A percentile compares a stretch with the other conserved stretches of the same genome.
Conservation (phyloP, 768 basidiomycete species). For the Agaricus sinodeliciosus region DNA sequence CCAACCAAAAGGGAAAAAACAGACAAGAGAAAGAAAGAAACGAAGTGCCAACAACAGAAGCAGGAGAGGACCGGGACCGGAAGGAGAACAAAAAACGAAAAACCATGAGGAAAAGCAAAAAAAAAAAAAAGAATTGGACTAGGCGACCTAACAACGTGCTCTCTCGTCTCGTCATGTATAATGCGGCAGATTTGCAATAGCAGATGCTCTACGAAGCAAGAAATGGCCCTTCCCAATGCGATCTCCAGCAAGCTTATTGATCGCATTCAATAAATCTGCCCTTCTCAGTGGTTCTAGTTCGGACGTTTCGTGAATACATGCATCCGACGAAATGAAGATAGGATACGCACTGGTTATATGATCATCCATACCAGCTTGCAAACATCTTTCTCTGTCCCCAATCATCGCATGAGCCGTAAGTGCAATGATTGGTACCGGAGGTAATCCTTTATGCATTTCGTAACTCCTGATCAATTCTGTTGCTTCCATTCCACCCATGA, state of each 20-base stretch:
- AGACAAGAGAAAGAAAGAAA: neutral
- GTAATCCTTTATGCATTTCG: slow-evolving; percentile 65
- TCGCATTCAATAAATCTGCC: slow-evolving; percentile 73
- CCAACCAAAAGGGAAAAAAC: neutral
- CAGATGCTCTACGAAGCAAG: slow-evolving; percentile 24
- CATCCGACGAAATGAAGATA: neutral
- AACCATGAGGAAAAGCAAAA: neutral
- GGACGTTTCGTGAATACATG: slow-evolving; percentile 5
- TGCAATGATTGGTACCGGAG: slow-evolving; percentile 88
- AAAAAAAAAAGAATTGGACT: neutral
- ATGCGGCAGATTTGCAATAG: slow-evolving; percentile 15
- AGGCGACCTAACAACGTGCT: neutral
- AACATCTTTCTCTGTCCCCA: slow-evolving; percentile 50
- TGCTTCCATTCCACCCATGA: slow-evolving; percentile 98
- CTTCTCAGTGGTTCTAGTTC: slow-evolving; percentile 69
- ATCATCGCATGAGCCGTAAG: slow-evolving; percentile 98
- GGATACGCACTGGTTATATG: slow-evolving; percentile 68
- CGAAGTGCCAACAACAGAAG: neutral
- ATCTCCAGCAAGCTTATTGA: slow-evolving; percentile 73
- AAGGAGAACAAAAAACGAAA: neutral
- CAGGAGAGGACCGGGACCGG: neutral
- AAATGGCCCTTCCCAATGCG: slow-evolving; percentile 36
- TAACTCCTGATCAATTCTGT: slow-evolving; percentile 86
- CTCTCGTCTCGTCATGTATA: slow-evolving; percentile 5
- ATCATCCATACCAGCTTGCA: slow-evolving; percentile 59